Conservation (phyloP, 2,329 filamentous ascomycete species). For the Scedosporium minutisporum region DNA sequence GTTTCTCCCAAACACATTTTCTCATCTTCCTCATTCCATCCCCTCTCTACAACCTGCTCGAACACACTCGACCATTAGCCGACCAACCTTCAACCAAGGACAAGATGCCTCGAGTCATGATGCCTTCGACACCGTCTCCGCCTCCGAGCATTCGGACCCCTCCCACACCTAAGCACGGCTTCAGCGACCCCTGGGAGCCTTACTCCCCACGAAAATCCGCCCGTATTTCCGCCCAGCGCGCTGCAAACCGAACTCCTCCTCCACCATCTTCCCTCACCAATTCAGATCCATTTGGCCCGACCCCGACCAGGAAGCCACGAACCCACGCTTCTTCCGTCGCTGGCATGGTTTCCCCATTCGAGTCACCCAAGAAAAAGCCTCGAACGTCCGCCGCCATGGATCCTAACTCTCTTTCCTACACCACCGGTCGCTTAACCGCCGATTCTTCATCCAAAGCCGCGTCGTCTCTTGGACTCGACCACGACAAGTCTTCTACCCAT, state of each 20-base stretch:
- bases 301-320: constrained; percentile 11
- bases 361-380: constrained; percentile 16
- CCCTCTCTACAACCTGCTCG: neutral
- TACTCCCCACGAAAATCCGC: constrained; percentile 63
- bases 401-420: constrained; percentile 21
- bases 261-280: constrained; percentile 27
- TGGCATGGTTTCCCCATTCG: constrained; percentile 16
- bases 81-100: constrained; percentile 7
- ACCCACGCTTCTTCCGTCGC: constrained; percentile 7
- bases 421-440: constrained; percentile 23
- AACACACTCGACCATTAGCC: neutral
- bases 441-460: constrained; percentile 34
- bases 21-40: neutral
- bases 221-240: constrained; percentile 46
- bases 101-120: constrained; percentile 21
- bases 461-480: constrained; percentile 26
- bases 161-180: constrained; percentile 58
- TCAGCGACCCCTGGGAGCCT: constrained; percentile 60
- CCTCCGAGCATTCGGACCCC: constrained; percentile 52
- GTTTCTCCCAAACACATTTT: neutral
- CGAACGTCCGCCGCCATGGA: constrained; percentile 22
- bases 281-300: constrained; percentile 9
- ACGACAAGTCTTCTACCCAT: constrained; percentile 13
- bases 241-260: constrained; percentile 45
- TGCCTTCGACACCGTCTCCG: constrained; percentile 50